phyloP scores from a whole-genome alignment of 768 basidiomycete genomes.

The Baorangia bicolor region DNA sequence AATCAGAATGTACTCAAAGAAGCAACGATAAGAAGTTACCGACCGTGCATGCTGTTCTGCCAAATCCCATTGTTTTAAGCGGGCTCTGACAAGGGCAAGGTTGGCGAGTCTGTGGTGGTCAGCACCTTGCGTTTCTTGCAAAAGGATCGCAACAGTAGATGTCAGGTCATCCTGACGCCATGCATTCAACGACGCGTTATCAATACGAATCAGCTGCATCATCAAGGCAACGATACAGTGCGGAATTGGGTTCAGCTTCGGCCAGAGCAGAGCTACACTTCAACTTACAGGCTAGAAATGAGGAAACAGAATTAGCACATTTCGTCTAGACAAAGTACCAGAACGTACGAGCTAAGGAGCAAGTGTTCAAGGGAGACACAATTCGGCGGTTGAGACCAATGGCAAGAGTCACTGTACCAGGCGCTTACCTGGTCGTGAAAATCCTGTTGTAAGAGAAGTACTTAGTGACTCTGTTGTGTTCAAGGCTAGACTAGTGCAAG shows the following conservation, averaged over 20 bases:
- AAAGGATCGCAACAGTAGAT: not conserved
- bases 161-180: not conserved
- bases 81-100: not conserved
- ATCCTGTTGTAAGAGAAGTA: not conserved
- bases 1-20: not conserved
- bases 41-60: not conserved
- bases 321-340: not conserved
- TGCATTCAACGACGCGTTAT: not conserved
- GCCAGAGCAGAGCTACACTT: not conserved
- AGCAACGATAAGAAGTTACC: not conserved
- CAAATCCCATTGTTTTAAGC: not conserved
- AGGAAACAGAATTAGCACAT: not conserved
- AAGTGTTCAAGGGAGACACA: not conserved
- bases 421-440: not conserved
- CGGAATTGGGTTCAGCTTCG: not conserved
- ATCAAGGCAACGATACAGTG: not conserved
- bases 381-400: not conserved
- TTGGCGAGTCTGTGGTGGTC: not conserved
- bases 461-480: not conserved
- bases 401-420: not conserved
- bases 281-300: not conserved
- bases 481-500: too few species aligned
- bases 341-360: not conserved
- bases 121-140: not conserved
- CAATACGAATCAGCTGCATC: not conserved